Base-by-base conservation (phyloP, 371 early-diverging fungal genomes). In the Quaeritorhiza haematococci region DNA sequence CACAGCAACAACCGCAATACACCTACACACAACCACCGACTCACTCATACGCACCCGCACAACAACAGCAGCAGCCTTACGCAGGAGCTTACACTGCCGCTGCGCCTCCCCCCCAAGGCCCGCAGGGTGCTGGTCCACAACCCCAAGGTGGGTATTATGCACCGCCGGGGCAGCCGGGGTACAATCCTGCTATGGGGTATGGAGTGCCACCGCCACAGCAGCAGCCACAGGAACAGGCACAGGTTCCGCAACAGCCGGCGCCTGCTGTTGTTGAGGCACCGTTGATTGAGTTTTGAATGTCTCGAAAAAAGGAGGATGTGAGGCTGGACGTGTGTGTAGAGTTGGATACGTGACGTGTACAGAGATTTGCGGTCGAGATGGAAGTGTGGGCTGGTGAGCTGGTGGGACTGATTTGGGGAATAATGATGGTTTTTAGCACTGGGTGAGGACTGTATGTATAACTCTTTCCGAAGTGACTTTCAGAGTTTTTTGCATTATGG, bases 271-370 rank as follows among this genome's bases (percentile, higher is more conserved):
- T 75, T 35, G 81, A 79, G 38, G 73, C 81, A 13, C 74, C 71
- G 53, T 61, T 82, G 52, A 82, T 82, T 69, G 82, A 82, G 43
- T 63, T 82, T 43, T 79, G 61, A 67, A 29, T n/a, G 8, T 48
- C 19, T 48, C 19, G 10, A 13, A 13, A 13, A 26, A 15, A 13
- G 38, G 38, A 48, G 19, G 38, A 48, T 26, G 48, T 48, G 13
- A 38, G 38, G 19, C 19, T 38, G 38, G 38, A 38, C n/a, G n/a
- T n/a, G n/a, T n/a, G n/a, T n/a, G n/a, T n/a, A n/a, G n/a, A n/a
- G n/a, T n/a, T n/a, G n/a, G n/a, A n/a, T n/a, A n/a, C n/a, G n/a
- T n/a, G n/a, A n/a, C n/a, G n/a, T n/a, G n/a, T n/a, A n/a, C n/a
- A n/a, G n/a, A n/a, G n/a, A n/a, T n/a, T n/a, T n/a, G n/a, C n/a